Base-by-base conservation (phyloP, 768 basidiomycete species). In the Termitomyces sp. region DNA sequence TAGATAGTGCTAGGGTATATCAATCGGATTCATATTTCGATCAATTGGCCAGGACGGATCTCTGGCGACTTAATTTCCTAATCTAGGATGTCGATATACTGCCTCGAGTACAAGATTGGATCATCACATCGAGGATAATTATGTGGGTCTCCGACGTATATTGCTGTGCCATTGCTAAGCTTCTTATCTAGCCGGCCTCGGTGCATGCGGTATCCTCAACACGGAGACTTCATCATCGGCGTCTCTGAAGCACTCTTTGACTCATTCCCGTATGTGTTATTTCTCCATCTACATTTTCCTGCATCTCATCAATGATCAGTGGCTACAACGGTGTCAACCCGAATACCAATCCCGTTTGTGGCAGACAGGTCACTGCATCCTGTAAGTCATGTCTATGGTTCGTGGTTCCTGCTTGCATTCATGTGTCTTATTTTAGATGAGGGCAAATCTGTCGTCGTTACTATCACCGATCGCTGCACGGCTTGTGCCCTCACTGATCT, bases 291-390 rank as follows among this genome's bases (percentile, higher is more conserved):
- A 6, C 3, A 10, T 49, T 34, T 47, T 30, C n/a, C 3, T 35
- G 34, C 44, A 17, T 52, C n/a, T 56, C 21, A 46, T 54, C 10
- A 16, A 42, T 52, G 40, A 39, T 52, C 57, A 89, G 87, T 44
- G 79, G 76, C 10, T 86, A 82, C 66, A 50, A 69, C 19, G 78
- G 79, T 25, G 73, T 48, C 6, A 82, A 93, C 73, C 86, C 90
- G 30, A 93, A 92, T 70, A 63, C 59, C 54, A 91, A 94, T 73
- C 88, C 91, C 32, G 67, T 93, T 52, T 92, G 91, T 67, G 72
- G 72, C 62, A 76, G 69, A 63, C 62, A 71, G 52, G 70, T 87
- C 54, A 64, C 54, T 8, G 75, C 69, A 14, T 64, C 63, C 7
- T 88, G 88, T 87, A 71, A 67, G 77, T 70, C 5, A 19, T 42